Evolutionary conservation across 2,329 filamentous ascomycete species (phyloP), one percentile per base, ranked within the genome.

Genomic region (Xylaria sp.): DNA sequence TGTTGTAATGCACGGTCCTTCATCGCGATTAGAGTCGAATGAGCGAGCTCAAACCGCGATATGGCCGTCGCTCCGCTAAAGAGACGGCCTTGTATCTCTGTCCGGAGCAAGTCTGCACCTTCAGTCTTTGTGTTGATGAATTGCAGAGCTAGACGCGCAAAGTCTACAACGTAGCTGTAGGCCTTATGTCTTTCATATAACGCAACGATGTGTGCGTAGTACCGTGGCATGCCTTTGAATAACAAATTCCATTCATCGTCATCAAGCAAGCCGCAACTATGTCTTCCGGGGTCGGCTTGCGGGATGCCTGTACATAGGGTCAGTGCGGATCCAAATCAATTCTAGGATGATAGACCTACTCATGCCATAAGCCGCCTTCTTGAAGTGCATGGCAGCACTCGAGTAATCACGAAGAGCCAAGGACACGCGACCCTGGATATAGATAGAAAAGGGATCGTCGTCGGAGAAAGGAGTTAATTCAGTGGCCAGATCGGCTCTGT

Each of bases 151-250:
- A 94, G 83, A 48, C 89, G 88, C 48, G 93, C 90, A 83, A 97
- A 98, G 73, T 97, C 93, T 6, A 94, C 88, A 50, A 97, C 93
- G 76, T 92, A 92, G 1, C 92, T 92, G 79, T 92, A 93, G 0
- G 91, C 90, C 73, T 91, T 92, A 52, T 89, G 87, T 74, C 88
- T 88, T 78, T 98, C 94, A 77, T 92, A 98, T 1, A 99, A 85
- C 23, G 89, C 86, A 13, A 94, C 88, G 60, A 98, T 88, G 79
- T 99, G 96, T 51, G 91, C 89, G 80, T 97, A 97, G 81, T 98
- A 99, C 71, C 88, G 90, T 5, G 93, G 88, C 50, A 94, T 85
- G 1, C 95, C 96, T 65, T 89, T 88, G 77, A 94, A 88, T 28
- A 91, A 80, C 6, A 89, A 80, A 41, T 86, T 87, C 85, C 90